These are phyloP conservation scores for Glycine latifolia DNA, from an alignment of 306 rosid genomes.

Conservation along the genomic window DNA sequence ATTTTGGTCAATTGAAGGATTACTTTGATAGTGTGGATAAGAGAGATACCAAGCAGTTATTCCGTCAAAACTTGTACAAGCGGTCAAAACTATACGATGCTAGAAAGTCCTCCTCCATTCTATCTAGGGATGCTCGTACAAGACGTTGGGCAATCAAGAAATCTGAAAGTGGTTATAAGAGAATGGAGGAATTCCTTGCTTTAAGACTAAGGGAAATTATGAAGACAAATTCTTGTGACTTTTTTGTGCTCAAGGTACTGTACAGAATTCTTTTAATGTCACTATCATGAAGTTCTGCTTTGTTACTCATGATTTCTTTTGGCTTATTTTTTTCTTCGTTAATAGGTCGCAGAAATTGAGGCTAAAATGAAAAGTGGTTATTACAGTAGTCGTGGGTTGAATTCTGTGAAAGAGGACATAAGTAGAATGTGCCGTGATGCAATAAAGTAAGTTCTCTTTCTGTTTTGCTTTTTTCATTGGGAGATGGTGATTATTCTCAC, in stretches of 20 bases:
- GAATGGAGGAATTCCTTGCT: slow-evolving; percentile 92
- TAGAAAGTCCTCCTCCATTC: slow-evolving; percentile 92
- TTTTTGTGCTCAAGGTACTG: slow-evolving; percentile 89
- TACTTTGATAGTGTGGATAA: slow-evolving; percentile 95
- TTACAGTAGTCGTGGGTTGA: slow-evolving; percentile 86
- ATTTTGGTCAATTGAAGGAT: slow-evolving; percentile 91
- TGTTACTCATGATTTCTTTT: slow-evolving; percentile 29
- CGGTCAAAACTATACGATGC: slow-evolving; percentile 97
- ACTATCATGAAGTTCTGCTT: slow-evolving; percentile 20
- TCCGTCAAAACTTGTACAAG: slow-evolving; percentile 88
- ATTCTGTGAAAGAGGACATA: slow-evolving; percentile 90
- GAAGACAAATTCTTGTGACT: slow-evolving; percentile 84
- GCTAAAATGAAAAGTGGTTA: slow-evolving; percentile 81
- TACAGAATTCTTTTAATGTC: slow-evolving; percentile 10
- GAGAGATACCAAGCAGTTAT: slow-evolving; percentile 86
- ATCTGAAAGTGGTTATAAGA: slow-evolving; percentile 90
- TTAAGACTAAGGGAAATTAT: slow-evolving; percentile 87
- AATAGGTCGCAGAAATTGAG: slow-evolving; percentile 95
- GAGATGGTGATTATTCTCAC: slow-evolving; percentile 2
- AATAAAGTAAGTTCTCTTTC: slow-evolving; percentile 70
- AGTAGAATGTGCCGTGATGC: slow-evolving; percentile 98
- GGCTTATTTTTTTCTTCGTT: slow-evolving; percentile 40
- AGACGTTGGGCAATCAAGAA: slow-evolving; percentile 97
- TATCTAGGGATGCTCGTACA: slow-evolving; percentile 97
- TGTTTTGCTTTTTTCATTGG: slow-evolving; percentile 22